Conservation (phyloP, 768 basidiomycete species). For the Leccinum uliginosum region DNA sequence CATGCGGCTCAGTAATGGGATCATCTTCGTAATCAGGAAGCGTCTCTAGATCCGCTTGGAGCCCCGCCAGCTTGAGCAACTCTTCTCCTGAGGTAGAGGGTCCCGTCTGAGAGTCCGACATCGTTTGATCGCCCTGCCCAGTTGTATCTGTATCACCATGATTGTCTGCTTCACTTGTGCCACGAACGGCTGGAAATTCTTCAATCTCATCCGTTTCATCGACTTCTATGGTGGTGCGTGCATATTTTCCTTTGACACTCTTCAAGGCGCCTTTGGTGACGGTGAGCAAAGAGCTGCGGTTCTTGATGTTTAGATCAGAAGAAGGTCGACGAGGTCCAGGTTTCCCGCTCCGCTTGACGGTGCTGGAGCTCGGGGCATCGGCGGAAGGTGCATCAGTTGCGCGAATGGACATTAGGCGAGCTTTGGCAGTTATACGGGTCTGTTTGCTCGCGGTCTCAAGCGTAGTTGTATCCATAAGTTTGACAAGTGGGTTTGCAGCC, state of each 20-base stretch:
- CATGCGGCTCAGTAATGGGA: constrained; percentile 10
- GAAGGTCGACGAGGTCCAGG: constrained; percentile 54
- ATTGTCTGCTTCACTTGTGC: constrained; percentile 3
- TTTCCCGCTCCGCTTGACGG: constrained; percentile 22
- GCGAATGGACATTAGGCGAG: constrained; percentile 35
- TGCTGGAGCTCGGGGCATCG: constrained; percentile 6
- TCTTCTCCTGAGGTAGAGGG: constrained; percentile 39
- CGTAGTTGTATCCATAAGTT: constrained; percentile 40
- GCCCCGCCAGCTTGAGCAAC: constrained; percentile 48
- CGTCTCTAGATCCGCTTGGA: constrained; percentile 35
- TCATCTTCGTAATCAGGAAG: constrained; percentile 62
- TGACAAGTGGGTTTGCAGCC: constrained; percentile 50
- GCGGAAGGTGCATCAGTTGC: constrained; percentile 5
- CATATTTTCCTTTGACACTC: constrained; percentile 45
- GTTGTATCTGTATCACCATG: constrained; percentile 15
- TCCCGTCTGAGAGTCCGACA: constrained; percentile 1
- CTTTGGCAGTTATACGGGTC: constrained; percentile 47
- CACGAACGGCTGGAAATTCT: not conserved
- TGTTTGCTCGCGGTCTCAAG: constrained; percentile 25
- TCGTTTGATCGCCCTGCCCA: constrained; percentile 7
- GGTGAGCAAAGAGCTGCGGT: constrained; percentile 51
- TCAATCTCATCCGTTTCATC: constrained; percentile 22
- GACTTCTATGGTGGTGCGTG: constrained; percentile 8
- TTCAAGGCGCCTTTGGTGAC: constrained; percentile 48
- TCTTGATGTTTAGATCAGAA: constrained; percentile 35